phyloP scores from a whole-genome alignment of 2,329 filamentous ascomycete species.

The Scopulariopsis brevicaulis region DNA sequence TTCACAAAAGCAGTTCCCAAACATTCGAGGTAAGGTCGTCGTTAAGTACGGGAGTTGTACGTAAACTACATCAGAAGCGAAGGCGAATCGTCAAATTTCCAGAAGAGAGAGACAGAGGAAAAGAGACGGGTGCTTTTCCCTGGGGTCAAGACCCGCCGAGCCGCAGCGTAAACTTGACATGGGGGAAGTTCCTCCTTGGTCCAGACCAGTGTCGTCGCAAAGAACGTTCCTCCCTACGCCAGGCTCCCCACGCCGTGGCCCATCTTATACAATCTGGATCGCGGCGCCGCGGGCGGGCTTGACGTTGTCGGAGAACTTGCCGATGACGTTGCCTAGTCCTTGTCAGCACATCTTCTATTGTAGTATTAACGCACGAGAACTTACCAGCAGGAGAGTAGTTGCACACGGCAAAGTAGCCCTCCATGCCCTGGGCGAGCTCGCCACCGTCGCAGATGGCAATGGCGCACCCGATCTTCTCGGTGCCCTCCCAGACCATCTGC shows the following conservation, averaged over 20 bases:
- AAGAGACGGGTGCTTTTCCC: neutral
- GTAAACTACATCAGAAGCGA: conserved; percentile 5
- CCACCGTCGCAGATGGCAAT: conserved; percentile 55
- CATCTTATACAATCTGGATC: conserved; percentile 2
- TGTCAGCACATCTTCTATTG: no score
- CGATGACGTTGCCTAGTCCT: conserved; percentile 37
- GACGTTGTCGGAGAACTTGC: conserved; percentile 38
- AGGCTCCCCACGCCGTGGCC: neutral
- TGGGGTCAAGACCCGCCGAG: neutral
- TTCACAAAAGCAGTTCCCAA: no score
- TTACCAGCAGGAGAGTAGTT: conserved; percentile 71
- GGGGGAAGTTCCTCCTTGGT: neutral
- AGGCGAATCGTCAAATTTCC: neutral
- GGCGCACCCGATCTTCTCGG: conserved; percentile 37
- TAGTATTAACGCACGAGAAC: no score
- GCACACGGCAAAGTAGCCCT: conserved; percentile 72
- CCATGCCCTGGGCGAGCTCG: conserved; percentile 33
- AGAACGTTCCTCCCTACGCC: neutral
- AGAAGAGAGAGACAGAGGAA: neutral
- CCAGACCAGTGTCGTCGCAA: neutral
- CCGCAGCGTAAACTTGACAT: neutral
- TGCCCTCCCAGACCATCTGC: conserved; percentile 28
- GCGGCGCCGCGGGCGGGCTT: conserved; percentile 18
- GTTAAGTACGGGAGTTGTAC: conserved; percentile 3
- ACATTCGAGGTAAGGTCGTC: neutral